Evolutionary conservation across 768 basidiomycete genomes (phyloP), one percentile per base, ranked within the genome.

Genomic region (Tricholoma bakamatsutake): DNA sequence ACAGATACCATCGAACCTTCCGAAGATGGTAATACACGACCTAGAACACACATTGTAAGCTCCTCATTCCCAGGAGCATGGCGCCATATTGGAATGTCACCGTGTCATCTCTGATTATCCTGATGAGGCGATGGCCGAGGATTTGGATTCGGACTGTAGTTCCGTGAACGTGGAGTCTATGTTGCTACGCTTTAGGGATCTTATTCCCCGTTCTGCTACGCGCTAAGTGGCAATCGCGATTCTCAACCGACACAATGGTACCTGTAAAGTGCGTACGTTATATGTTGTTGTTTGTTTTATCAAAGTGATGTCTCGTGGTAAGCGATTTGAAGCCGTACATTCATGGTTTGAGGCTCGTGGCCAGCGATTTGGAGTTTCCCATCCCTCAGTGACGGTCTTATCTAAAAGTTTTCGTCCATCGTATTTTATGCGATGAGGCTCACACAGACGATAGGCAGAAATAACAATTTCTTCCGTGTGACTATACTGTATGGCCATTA

Each of bases 41-140:
- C 52, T 34, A 42, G 18, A 42, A 45, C 33, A 54, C 55, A 46
- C 46, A 55, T 53, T 57, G 37, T 33, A 21, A 57, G 30, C 27
- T 24, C 31, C 40, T 50, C 50, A 55, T 62, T 63, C 54, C 60
- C 62, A 55, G 60, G 60, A 51, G 11, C 18, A 56, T 58, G 62
- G 62, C 57, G 46, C 60, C 50, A 35, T 50, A 48, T 30, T 48
- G 28, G 28, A 30, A n/a, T 48, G 46, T 30, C 28, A 31, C 24
- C 46, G 15, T 30, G 46, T 4, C 46, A 63, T 63, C 60, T 59
- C 53, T 54, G 56, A 55, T 59, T 52, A 59, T 58, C 52, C 52
- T 49, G 62, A 61, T 59, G 17, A 43, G 61, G 62, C 56, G 60
- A 63, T 63, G 48, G 58, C 62, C 62, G 60, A 58, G 48, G 52